Base-by-base conservation (phyloP, 257 asterid genomes). In the Avicennia marina region DNA sequence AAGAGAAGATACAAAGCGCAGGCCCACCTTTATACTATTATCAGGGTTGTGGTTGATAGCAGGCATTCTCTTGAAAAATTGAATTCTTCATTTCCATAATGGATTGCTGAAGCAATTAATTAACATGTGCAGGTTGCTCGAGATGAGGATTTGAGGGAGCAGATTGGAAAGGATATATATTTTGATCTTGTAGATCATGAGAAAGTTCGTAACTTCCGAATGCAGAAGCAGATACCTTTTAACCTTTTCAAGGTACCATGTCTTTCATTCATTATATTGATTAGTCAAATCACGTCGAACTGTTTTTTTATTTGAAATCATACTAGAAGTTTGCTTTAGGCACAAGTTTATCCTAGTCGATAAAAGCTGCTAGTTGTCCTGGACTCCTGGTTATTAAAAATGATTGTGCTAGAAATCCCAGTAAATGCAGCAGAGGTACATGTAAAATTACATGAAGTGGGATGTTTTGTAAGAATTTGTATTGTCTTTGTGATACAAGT, bases 151-250 rank as follows among this genome's bases (percentile, higher is more conserved):
- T 64, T 93, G 73, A 76, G 24, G 68, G 95, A 89, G 62, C 97
- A 93, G 79, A 89, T 93, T 13, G 99, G 99, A 18, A 93, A 89
- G 73, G 91, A 86, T 66, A 78, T 82, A 63, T 82, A 72, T 72
- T 93, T 93, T 56, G 99, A 93, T 78, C 95, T 93, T 65, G 95
- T 93, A 40, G 99, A 93, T 76, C 99, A 89, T 66, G 99, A 93
- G 60, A 89, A 89, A 84, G 97, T 89, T 53, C 89, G 75, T 34
- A 86, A 76, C 78, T 93, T 93, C 64, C 86, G 99, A 26, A 89
- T 93, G 70, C 96, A 86, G 83, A 93, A 89, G 64, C 95, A 86
- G 67, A 73, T 66, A 74, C 72, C 91, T 57, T 93, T 93, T 65
- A 82, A 77, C 64, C 75, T 73, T 58, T 93, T 93, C 80, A 93